Conservation (phyloP, 2,329 filamentous ascomycete species). For the Fusarium tjaetaba region DNA sequence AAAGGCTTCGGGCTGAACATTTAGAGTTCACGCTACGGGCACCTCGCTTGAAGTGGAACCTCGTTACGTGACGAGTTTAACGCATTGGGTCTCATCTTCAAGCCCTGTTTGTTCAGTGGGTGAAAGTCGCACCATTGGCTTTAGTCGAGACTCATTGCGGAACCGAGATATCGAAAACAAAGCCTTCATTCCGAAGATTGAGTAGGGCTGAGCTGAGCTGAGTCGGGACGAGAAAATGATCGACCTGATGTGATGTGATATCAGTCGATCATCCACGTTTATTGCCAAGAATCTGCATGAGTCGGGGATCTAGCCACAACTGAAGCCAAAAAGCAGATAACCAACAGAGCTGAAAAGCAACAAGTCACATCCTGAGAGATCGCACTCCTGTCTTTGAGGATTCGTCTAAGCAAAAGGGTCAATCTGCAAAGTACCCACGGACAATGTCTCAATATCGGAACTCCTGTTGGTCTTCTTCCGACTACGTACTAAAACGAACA, state of each 20-base stretch:
- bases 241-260: background rate
- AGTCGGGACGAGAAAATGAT: background rate
- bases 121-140: background rate
- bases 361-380: background rate
- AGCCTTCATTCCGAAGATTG: background rate
- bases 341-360: background rate
- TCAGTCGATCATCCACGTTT: background rate
- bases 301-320: background rate
- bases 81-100: background rate
- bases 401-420: background rate
- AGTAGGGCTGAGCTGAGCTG: constrained; percentile 2
- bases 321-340: background rate
- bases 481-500: background rate
- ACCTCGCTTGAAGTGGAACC: background rate
- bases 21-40: background rate
- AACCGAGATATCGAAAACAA: background rate
- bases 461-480: background rate
- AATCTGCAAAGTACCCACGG: background rate
- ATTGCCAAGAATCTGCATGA: background rate
- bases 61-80: background rate
- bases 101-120: background rate
- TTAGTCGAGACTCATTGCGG: background rate
- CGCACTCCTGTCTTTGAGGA: background rate
- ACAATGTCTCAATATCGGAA: background rate
- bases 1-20: background rate